Base-by-base conservation (phyloP, 805 yeast genomes). In the Saccharomycopsis malanga region DNA sequence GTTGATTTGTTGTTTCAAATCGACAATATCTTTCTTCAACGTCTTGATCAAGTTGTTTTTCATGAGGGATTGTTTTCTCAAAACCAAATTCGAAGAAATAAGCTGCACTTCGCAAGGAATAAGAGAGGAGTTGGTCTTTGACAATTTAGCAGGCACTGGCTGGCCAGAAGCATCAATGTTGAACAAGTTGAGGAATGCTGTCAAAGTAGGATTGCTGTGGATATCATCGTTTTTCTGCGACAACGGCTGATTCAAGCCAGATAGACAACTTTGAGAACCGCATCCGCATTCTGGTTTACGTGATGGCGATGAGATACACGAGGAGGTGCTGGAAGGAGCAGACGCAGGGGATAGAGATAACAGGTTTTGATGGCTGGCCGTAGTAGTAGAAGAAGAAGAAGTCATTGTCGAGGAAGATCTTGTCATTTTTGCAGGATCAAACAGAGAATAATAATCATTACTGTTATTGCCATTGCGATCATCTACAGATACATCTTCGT, bases 11-110 rank as follows among this genome's bases (percentile, higher is more conserved):
- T n/a, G 17, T 34, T 45, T 47, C 29, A 52, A 25, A 14, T 10
- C 25, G 15, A n/a, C 18, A n/a, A 52, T 46, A 34, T 52, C 55
- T 14, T 38, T 23, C 21, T 34, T 46, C 32, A 52, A 42, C 30
- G 40, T 46, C 23, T 49, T 52, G 25, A 52, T 42, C 37, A 49
- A 47, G 18, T 37, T 36, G 20, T 39, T 49, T 37, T 52, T 52
- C 35, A 46, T 52, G 37, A 46, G 24, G 1, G 55, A 52, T 25
- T 52, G 49, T 27, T 52, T 49, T 32, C 49, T 49, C 15, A 52
- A 38, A n/a, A 49, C n/a, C 10, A 50, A 44, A 25, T 52, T 54
- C 3, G 55, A 49, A 3, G 49, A 44, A 36, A 52, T 44, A 4
- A 52, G 41, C 36, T 52, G 55, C 17, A 52, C 27, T 34, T 46